Conservation (phyloP, 768 basidiomycete species). For the Termitomyces bulborhizus region DNA sequence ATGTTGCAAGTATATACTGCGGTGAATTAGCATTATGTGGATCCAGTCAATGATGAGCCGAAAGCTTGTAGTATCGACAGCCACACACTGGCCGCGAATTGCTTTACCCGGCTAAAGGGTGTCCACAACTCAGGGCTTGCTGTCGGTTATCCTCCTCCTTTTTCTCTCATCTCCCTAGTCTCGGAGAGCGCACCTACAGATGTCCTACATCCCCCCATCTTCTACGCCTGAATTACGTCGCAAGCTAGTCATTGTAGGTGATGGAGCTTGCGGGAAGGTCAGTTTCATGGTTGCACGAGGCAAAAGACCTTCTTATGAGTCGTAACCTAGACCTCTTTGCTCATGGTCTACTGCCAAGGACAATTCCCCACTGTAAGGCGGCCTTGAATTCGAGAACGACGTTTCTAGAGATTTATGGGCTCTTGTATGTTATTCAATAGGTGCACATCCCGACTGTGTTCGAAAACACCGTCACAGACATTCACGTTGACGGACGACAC, state of each 20-base stretch:
- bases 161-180: neutral
- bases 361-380: conserved; percentile 2
- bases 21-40: neutral
- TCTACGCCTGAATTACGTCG: conserved; percentile 93
- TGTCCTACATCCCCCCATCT: neutral
- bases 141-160: neutral
- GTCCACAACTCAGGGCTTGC: neutral
- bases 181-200: neutral
- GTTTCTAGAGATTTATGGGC: neutral
- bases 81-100: neutral
- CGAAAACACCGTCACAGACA: conserved; percentile 99
- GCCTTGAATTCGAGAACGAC: neutral
- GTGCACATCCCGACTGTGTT: conserved; percentile 99
- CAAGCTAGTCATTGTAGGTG: conserved; percentile 98
- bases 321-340: conserved; percentile 1
- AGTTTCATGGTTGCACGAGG: conserved; percentile 1
- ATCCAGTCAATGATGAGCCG: neutral
- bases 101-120: neutral
- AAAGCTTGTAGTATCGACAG: neutral
- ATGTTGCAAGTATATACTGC: neutral
- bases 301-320: neutral
- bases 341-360: conserved; percentile 6
- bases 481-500: conserved; percentile 96
- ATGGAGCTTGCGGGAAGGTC: conserved; percentile 96
- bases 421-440: conserved; percentile 31